Base-by-base conservation (phyloP, 2,329 filamentous ascomycete species). In the Xylaria multiplex region DNA sequence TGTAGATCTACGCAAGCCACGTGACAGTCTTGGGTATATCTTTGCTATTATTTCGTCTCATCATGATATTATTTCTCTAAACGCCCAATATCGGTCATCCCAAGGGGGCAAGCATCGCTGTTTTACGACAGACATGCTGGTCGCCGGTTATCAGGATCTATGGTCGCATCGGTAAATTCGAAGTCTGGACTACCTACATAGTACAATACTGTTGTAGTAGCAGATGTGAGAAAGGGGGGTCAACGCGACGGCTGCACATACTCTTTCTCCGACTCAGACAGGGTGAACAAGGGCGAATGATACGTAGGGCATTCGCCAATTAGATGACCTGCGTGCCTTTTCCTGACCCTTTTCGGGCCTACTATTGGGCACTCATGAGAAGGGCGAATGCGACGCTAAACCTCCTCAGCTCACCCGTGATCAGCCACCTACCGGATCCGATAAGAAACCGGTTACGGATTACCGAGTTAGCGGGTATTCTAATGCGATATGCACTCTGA, bases 301-400 rank as follows among this genome's bases (percentile, higher is more conserved):
- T 61, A 22, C 22, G 46, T 52, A 57, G 19, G 7, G 46, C 37
- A 50, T 62, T 61, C 57, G 52, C 65, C 62, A 65, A 65, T 62
- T 43, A 65, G 58, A 37, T 53, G 40, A 30, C 13, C 27, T 24
- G 46, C 24, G 45, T 60, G 53, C 56, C 54, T 62, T 46, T 61
- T 11, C 40, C 37, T 43, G 43, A 22, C 22, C 37, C 53, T 14
- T 59, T 65, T 65, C 62, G 65, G 65, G 27, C 65, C 62, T 68
- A 65, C 62, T 65, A 22, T 52, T 62, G 62, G 62, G 54, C 65
- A 59, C 50, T 62, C 49, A 49, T 50, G 54, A 52, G 19, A 62
- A 59, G 27, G 30, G 35, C 48, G 58, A 48, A 59, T 65, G 54
- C 49, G 16, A 68, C 65, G 48, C 37, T 65, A 56, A 58, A 59